Evolutionary conservation across 228 moss, liverwort and hornwort genomes (phyloP), one percentile per base, ranked within the genome.

Genomic region (Sphagnum magellanicum): DNA sequence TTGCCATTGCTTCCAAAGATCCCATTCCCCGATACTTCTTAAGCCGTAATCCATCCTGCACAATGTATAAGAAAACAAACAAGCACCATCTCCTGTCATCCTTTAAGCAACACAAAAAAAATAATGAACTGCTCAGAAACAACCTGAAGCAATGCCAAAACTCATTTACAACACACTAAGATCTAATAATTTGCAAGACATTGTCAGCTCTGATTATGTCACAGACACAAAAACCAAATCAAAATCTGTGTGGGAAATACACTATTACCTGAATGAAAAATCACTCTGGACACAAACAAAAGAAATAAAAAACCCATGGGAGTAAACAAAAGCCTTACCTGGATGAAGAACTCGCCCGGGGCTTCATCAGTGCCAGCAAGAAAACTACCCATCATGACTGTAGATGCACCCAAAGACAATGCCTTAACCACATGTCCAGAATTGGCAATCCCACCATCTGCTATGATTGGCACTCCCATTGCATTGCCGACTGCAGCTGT

Each of bases 371-470:
- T 91, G 69, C 96, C 96, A 16, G 96, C 93, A 50, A 97, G 89
- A 61, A 92, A 93, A 62, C 93, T 91, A 0, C 97, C 97, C 93
- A 97, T 93, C 97, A 97, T 97, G 14, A 91, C 97, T 13, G 91
- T 87, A 8, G 97, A 97, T 15, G 95, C 95, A 61, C 95, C 95
- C 53, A 95, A 73, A 5, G 78, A 73, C 1, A 95, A 74, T 12
- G 92, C 95, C 86, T 95, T 95, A 7, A 95, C 92, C 48, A 95
- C 70, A 73, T 95, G 97, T 16, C 97, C 97, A 17, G 97, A 97
- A 69, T 90, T 97, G 1, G 91, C 88, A 15, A 97, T 91, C 47
- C 93, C 97, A 50, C 97, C 97, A 63, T 97, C 97, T 9, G 97
- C 93, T 58, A 97, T 91, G 4, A 93, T 71, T 5, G 97, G 93